A percentile compares a stretch with the other conserved stretches of the same genome.
Evolutionary conservation across 1,284 basidiomycete genomes (phyloP).

Genomic region (Pascua sp.): DNA sequence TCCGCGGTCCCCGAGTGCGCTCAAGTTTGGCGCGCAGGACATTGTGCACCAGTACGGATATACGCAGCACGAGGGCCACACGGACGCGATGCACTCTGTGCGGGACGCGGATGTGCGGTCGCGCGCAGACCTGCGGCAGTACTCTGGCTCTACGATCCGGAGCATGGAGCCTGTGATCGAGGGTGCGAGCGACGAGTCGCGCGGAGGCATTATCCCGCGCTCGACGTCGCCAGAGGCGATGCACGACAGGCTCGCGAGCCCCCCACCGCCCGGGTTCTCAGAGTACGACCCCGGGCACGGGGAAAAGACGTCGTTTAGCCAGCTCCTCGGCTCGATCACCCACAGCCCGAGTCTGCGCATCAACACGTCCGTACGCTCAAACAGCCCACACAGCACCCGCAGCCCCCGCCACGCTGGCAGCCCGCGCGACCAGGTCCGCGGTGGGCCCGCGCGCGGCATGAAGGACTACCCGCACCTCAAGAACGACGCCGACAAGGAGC

Average conservation of each 20-base stretch:
- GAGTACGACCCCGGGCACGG: no score
- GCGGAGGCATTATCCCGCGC: neutral
- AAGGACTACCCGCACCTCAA: slow-evolving; percentile 38
- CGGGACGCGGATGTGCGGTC: neutral
- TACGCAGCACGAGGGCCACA: slow-evolving; percentile 11
- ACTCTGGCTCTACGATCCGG: no score
- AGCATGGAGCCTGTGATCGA: neutral
- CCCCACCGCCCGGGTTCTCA: neutral
- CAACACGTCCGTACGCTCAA: neutral
- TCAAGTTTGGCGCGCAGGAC: slow-evolving; percentile 47
- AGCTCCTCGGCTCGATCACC: slow-evolving; percentile 10
- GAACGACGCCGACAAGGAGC: slow-evolving; percentile 53
- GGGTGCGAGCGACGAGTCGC: neutral
- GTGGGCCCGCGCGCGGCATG: slow-evolving; percentile 26
- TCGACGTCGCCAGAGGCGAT: neutral
- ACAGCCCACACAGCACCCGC: neutral
- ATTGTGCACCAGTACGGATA: slow-evolving; percentile 48
- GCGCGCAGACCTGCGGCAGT: no score
- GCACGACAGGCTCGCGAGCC: neutral
- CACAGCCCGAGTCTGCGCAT: neutral
- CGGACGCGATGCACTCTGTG: slow-evolving; percentile 12
- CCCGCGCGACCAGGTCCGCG: slow-evolving; percentile 11
- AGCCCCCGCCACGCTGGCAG: neutral
- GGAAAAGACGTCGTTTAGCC: neutral
- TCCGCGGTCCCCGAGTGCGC: slow-evolving; percentile 9